Conservation (phyloP, 1,284 basidiomycete species). For the Fomitopsis palustris region DNA sequence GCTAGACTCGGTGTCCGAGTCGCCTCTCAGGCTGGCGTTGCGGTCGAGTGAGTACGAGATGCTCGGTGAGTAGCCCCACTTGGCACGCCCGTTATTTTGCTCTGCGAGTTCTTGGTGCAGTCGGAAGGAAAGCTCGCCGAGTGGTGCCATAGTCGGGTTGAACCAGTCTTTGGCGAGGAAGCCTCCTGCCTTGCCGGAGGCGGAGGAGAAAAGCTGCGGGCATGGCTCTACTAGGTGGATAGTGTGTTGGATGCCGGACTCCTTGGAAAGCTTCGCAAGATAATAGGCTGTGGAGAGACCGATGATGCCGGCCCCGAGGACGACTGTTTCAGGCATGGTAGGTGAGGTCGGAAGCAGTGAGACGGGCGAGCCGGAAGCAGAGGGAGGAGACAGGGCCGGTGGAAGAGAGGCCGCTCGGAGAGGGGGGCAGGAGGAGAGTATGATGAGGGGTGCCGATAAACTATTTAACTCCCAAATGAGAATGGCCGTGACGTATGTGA, state of each 20-base stretch:
- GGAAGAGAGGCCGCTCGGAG: background rate
- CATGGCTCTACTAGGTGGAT: slow-evolving; percentile 35
- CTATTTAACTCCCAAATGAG: background rate
- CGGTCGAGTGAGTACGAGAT: slow-evolving; percentile 28
- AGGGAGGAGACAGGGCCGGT: background rate
- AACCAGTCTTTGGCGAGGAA: slow-evolving; percentile 70
- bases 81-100: slow-evolving; percentile 43
- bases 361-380: background rate
- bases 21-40: slow-evolving; percentile 3
- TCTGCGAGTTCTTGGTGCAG: slow-evolving; percentile 54
- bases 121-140: slow-evolving; percentile 54
- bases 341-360: slow-evolving; percentile 3
- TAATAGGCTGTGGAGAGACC: slow-evolving; percentile 55
- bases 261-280: slow-evolving; percentile 25
- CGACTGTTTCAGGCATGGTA: slow-evolving; percentile 30
- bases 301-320: slow-evolving; percentile 54
- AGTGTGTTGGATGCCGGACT: slow-evolving; percentile 11
- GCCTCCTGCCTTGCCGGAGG: slow-evolving; percentile 62
- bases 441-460: background rate
- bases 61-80: slow-evolving; percentile 54
- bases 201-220: slow-evolving; percentile 37
- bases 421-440: background rate
- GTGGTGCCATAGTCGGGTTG: slow-evolving; percentile 39
- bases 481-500: background rate
- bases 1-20: background rate